Percentiles rank a stretch among this genome's conserved stretches.
Evolutionary conservation across 352 stramenopile species (phyloP).

Genomic region (Phytophthora parvispora): DNA sequence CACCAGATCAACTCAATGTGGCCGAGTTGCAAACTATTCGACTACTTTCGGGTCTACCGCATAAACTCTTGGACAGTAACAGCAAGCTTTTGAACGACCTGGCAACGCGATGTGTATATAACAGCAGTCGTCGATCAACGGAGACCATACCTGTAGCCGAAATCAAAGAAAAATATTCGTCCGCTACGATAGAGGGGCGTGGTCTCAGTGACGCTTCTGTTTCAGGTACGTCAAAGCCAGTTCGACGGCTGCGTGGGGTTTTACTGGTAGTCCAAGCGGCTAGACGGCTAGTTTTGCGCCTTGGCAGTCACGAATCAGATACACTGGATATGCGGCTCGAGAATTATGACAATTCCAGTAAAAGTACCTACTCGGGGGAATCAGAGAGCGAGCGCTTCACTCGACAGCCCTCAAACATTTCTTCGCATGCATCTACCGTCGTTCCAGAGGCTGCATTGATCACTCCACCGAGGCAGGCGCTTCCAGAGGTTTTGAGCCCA

Average conservation of each 20-base stretch:
- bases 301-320: not conserved
- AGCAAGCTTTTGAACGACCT: conserved; percentile 6
- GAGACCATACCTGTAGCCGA: conserved; percentile 8
- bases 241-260: conserved; percentile 2
- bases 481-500: too few relatives aligned
- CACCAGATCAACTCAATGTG: conserved; percentile 17
- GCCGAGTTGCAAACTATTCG: conserved; percentile 15
- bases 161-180: conserved; percentile 17
- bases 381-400: conserved; percentile 17
- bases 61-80: conserved; percentile 15
- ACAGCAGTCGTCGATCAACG: conserved; percentile 1
- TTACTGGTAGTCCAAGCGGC: conserved; percentile 6
- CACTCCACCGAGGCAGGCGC: too few relatives aligned
- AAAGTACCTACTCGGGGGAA: conserved; percentile 15
- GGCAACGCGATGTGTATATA: conserved; percentile 19
- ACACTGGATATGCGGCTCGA: not conserved
- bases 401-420: not conserved
- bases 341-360: not conserved
- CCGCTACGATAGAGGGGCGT: conserved; percentile 3
- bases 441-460: not conserved
- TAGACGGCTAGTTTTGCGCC: conserved; percentile 9
- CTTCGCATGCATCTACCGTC: not conserved
- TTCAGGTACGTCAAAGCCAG: not conserved
- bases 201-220: not conserved
- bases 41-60: conserved; percentile 22